phyloP scores from a whole-genome alignment of 164 flowering plant species.

The Magnolia officinalis region DNA sequence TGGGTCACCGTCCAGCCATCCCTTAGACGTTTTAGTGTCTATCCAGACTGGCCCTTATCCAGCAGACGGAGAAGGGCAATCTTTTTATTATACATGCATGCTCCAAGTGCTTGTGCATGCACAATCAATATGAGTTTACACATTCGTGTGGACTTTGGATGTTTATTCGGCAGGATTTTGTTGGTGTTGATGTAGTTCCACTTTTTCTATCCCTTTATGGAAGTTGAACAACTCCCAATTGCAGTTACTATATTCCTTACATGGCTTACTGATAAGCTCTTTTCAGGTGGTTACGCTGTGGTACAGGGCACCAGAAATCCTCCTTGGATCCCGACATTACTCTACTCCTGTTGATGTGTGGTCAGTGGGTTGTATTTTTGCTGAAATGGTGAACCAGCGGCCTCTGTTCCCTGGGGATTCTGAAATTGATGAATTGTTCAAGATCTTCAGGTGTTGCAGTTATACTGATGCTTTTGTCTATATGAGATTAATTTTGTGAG shows the following conservation, averaged over 20 bases:
- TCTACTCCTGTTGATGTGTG: constrained; percentile 98
- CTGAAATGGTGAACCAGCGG: constrained; percentile 92
- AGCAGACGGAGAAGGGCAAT: no score
- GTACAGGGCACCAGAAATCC: constrained; percentile 98
- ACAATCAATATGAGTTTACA: no score
- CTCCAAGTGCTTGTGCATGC: no score
- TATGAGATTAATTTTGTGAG: background rate
- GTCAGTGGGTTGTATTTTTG: constrained; percentile 99
- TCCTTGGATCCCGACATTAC: constrained; percentile 94
- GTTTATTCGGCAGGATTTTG: no score
- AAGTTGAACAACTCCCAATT: background rate
- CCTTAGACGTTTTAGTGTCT: no score
- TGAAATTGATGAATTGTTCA: constrained; percentile 93
- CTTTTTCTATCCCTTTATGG: background rate
- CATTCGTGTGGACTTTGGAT: no score
- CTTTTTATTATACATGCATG: no score
- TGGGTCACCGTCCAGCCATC: no score
- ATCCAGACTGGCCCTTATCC: no score
- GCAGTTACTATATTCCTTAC: background rate
- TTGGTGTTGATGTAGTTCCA: no score
- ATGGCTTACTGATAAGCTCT: background rate
- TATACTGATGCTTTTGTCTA: background rate
- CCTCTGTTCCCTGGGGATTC: constrained; percentile 98
- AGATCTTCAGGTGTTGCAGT: constrained; percentile 73
- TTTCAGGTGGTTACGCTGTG: constrained; percentile 92